Percentiles rank a stretch among this genome's conserved stretches.
These are phyloP conservation scores for Cenococcum geophilum DNA, from an alignment of 495 filamentous ascomycete genomes.

Conservation along the genomic window DNA sequence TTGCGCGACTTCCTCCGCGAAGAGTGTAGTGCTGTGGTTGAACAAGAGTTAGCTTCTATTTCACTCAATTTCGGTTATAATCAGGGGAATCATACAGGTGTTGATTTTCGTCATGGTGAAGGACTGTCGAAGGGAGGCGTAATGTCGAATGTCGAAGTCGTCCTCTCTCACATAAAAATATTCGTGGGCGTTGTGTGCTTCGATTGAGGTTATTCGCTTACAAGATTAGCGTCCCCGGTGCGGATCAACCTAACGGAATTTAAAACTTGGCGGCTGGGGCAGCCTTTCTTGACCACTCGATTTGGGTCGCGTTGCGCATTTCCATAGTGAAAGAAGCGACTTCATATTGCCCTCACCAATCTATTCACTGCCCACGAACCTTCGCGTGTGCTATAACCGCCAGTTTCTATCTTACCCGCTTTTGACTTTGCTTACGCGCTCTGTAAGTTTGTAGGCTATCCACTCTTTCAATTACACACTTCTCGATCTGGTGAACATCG, in stretches of 20 bases:
- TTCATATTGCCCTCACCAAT: not conserved
- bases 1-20: constrained; percentile 96
- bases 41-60: constrained; percentile 11
- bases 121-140: constrained; percentile 3
- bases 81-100: constrained; percentile 38
- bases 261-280: not conserved
- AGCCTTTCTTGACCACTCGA: not conserved
- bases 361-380: not conserved
- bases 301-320: no score
- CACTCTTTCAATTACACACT: no score
- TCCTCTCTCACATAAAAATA: constrained; percentile 11
- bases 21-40: constrained; percentile 58
- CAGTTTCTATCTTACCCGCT: not conserved
- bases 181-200: constrained; percentile 12
- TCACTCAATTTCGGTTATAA: not conserved
- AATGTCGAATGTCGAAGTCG: constrained; percentile 8
- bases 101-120: constrained; percentile 53
- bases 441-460: no score
- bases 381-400: not conserved
- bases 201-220: constrained; percentile 23
- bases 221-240: constrained; percentile 10
- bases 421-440: not conserved
- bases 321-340: not conserved
- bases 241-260: not conserved
- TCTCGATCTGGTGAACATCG: no score